Evolutionary conservation across 345 rosid genomes (phyloP), one percentile per base, ranked within the genome.

Genomic region (Pugionium cornutum): DNA sequence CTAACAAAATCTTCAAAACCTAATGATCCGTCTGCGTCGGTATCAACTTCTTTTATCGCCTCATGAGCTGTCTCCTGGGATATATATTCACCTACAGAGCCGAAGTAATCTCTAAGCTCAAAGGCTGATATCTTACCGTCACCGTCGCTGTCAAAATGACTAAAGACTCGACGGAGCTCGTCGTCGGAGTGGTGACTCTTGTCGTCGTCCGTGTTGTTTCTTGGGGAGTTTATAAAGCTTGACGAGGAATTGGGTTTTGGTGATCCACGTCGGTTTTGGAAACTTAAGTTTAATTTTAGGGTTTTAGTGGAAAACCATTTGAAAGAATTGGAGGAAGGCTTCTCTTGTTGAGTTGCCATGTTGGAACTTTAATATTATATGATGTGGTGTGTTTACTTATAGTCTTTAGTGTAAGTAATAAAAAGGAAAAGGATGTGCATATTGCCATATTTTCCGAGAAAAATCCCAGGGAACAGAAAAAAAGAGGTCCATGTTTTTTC

Each of bases 41-140:
- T 61, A 67, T 86, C 97, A 1, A 84, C 77, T 28, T 84, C 87
- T 29, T 63, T 49, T 41, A 92, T 85, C 35, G 79, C 90, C 1
- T 73, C 65, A 57, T 77, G 79, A 41, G 89, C 97, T 34, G 77
- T 82, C 44, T 83, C 83, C 9, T 74, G 66, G 1, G 97, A 78
- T 68, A 92, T 70, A 77, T 77, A 62, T 72, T 89, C 98, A 11
- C 97, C 98, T 18, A 85, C 64, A 2, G 97, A 88, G 0, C 76
- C 83, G 36, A 92, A 89, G 73, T 78, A 88, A 2, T 81, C 62
- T 55, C 86, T 76, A 6, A 92, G 86, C 66, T 89, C 98, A 1
- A 69, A 59, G 29, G 89, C 83, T 6, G 97, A 83, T 58, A 92
- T 85, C 76, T 83, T 86, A 0, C 92, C 96, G 42, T 89, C 97